Conservation (phyloP, 129 eudicot genomes). For the Pulicaria dysenterica region DNA sequence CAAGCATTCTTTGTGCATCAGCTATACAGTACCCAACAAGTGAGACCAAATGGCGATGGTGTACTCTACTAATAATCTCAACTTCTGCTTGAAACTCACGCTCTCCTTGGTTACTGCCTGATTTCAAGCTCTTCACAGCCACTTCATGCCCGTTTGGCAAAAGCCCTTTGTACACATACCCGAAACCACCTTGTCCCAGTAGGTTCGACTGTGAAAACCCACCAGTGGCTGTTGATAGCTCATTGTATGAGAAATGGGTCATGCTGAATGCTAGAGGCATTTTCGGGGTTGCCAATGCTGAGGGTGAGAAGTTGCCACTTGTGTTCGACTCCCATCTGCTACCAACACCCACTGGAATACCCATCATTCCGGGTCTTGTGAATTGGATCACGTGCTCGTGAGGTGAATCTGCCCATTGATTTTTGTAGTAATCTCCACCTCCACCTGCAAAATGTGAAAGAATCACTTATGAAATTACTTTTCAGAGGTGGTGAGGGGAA, state of each 20-base stretch:
- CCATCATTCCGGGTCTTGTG: constrained; percentile 33
- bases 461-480: not conserved
- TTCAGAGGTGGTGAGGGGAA: not conserved
- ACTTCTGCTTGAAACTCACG: constrained; percentile 73
- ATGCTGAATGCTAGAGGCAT: constrained; percentile 44
- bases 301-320: constrained; percentile 26
- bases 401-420: constrained; percentile 9
- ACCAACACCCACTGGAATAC: constrained; percentile 35
- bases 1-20: constrained; percentile 56
- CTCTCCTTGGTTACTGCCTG: constrained; percentile 71
- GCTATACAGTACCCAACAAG: constrained; percentile 72
- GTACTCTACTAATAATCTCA: constrained; percentile 69
- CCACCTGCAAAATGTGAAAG: constrained; percentile 5
- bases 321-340: constrained; percentile 32
- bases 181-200: constrained; percentile 73
- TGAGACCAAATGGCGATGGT: constrained; percentile 74
- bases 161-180: constrained; percentile 60
- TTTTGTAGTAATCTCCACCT: constrained; percentile 31
- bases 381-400: constrained; percentile 45
- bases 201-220: constrained; percentile 53
- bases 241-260: constrained; percentile 52
- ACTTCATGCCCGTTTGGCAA: constrained; percentile 54
- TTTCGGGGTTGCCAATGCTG: constrained; percentile 11
- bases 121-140: constrained; percentile 67
- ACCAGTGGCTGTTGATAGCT: constrained; percentile 50